These are phyloP conservation scores for Jamesozyma gamospora DNA, from an alignment of 805 yeast species.

Conservation along the genomic window DNA sequence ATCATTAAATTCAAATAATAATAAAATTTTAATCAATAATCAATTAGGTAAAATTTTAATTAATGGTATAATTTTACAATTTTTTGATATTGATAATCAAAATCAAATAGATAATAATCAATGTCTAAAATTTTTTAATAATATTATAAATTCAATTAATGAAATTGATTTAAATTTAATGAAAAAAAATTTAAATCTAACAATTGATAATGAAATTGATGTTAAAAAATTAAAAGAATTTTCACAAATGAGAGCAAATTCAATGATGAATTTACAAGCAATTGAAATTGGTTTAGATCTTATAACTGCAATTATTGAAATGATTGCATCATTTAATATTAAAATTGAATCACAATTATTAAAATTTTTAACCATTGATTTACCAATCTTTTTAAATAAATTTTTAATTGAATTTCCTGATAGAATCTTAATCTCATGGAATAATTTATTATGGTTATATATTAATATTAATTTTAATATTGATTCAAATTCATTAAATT, in stretches of 20 bases:
- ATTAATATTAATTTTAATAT: conserved; percentile 20
- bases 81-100: conserved; percentile 24
- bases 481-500: conserved; percentile 3
- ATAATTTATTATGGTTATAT: conserved; percentile 54
- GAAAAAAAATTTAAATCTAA: conserved; percentile 13
- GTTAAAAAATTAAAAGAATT: conserved; percentile 28
- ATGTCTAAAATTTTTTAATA: conserved; percentile 17
- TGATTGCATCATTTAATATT: conserved; percentile 26
- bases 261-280: conserved; percentile 48
- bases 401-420: conserved; percentile 41
- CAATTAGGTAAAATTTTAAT: conserved; percentile 28
- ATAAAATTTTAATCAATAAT: conserved; percentile 8
- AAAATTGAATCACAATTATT: conserved; percentile 2
- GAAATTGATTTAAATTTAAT: conserved; percentile 28
- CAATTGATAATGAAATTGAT: conserved; percentile 8
- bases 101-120: conserved; percentile 7
- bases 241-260: conserved; percentile 33
- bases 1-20: conserved; percentile 1
- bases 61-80: conserved; percentile 33
- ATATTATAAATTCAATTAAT: conserved; percentile 20
- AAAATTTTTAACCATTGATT: conserved; percentile 11
- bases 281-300: conserved; percentile 68
- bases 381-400: conserved; percentile 33
- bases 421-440: conserved; percentile 55
- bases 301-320: conserved; percentile 64